These are phyloP conservation scores for Physcomitrellopsis africana DNA, from an alignment of 225 moss, liverwort and hornwort genomes.

Conservation along the genomic window DNA sequence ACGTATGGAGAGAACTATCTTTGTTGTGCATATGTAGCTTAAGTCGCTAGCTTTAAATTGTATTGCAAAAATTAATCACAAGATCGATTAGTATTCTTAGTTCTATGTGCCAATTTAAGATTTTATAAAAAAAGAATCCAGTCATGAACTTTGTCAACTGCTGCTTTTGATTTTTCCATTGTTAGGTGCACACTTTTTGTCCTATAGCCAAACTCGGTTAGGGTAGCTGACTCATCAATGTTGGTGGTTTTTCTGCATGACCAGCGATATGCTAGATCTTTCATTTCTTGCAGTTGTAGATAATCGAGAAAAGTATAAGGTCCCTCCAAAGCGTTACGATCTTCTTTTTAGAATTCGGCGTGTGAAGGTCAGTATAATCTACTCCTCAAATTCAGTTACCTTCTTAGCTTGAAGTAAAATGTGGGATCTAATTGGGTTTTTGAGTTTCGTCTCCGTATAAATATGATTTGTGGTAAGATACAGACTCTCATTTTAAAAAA, in stretches of 20 bases:
- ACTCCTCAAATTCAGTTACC: background rate
- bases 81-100: too few species aligned
- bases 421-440: slow-evolving; percentile 1
- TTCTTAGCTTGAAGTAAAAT: slow-evolving; percentile 3
- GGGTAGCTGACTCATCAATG: slow-evolving; percentile 34
- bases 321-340: slow-evolving; percentile 88
- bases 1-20: background rate
- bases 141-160: too few species aligned
- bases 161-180: background rate
- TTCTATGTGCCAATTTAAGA: too few species aligned
- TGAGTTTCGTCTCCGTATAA: background rate
- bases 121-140: too few species aligned
- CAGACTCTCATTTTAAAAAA: slow-evolving; percentile 2
- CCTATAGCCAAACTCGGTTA: slow-evolving; percentile 9
- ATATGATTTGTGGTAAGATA: background rate
- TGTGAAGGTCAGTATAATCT: slow-evolving; percentile 70
- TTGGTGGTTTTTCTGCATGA: slow-evolving; percentile 44
- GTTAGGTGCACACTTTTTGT: background rate
- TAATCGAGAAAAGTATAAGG: slow-evolving; percentile 75
- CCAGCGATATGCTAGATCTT: slow-evolving; percentile 87
- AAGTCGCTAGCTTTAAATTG: background rate
- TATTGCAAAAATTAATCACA: background rate
- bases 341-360: slow-evolving; percentile 89
- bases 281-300: slow-evolving; percentile 81
- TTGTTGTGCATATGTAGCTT: background rate